Base-by-base conservation (phyloP, 108 stramenopile species). In the Skeletonema costatum region DNA sequence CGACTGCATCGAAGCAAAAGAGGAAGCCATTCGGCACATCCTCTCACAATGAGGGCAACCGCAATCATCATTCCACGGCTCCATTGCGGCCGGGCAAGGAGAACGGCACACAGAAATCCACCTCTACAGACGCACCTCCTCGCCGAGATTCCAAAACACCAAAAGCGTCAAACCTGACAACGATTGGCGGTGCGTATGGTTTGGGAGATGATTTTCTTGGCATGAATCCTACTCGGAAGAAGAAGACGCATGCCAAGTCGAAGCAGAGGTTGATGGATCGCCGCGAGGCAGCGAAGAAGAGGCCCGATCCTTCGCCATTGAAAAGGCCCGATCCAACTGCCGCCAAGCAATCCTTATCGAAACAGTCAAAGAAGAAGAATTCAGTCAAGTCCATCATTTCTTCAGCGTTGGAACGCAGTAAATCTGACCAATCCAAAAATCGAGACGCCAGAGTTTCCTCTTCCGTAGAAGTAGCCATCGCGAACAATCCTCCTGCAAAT, bases 71-170 rank as follows among this genome's bases (percentile, higher is more conserved):
- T 38, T 8, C 7, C 39, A 17, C n/a, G 0, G 63, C 33, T 17
- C 32, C 30, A 17, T 3, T 33, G 63, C 9, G 21, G 32, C 33
- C 30, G 25, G 39, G 63, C 30, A 41, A 64, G 31, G 63, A 64
- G 33, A 41, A 41, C 19, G 4, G 2, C 31, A 16, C 31, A 14
- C 60, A 14, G 32, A 60, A 66, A 29, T 33, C 35, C 59, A 30
- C 32, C 64, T 29, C 58, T 32, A 42, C 32, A 31, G 17, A 35
- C 14, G 30, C 39, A 33, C 11, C 68, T 32, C 36, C 38, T 53
- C 81, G 73, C n/a, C 79, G 73, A 38, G 74, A 81, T 75, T 82
- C 81, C 2, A 82, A 75, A 60, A 82, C 81, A 46, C 81, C 81
- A 1, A 82, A 82, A 42, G 71, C 46, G 60, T 39, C 31, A 25